Percentiles rank a stretch among this genome's conserved stretches.
Conservation (phyloP, 2,329 filamentous ascomycete genomes). For the Claviceps paspali region DNA sequence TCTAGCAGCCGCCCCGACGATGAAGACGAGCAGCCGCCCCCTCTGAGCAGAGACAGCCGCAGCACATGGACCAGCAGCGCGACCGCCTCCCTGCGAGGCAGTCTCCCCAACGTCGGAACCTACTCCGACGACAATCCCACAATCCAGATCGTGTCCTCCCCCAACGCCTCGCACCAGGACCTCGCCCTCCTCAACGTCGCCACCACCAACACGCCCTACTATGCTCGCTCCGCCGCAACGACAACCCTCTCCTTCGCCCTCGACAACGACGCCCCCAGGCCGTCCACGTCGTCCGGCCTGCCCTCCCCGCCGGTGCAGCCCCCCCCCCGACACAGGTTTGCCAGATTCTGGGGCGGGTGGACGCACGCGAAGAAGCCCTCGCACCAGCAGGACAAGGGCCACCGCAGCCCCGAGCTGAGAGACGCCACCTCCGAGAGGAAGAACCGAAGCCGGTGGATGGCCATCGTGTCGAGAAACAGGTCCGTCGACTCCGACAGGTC, state of each 20-base stretch:
- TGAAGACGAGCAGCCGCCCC: too few relatives aligned
- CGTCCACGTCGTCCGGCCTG: too few relatives aligned
- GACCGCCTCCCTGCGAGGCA: neutral
- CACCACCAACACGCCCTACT: neutral
- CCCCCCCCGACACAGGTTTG: neutral
- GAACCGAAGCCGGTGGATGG: neutral
- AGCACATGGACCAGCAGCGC: neutral
- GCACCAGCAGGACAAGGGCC: neutral
- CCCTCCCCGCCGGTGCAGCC: too few relatives aligned
- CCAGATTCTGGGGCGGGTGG: neutral
- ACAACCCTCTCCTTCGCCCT: too few relatives aligned
- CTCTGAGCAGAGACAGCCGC: neutral
- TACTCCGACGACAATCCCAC: neutral
- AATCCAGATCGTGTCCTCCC: neutral
- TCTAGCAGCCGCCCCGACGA: neutral
- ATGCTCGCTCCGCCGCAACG: too few relatives aligned
- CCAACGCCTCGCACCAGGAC: neutral
- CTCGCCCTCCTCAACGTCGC: neutral
- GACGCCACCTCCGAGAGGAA: neutral
- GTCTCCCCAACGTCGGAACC: neutral
- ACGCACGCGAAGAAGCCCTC: neutral
- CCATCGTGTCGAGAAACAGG: neutral
- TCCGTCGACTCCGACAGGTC: slow-evolving; percentile 8
- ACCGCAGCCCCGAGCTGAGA: too few relatives aligned
- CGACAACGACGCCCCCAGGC: too few relatives aligned